phyloP scores from a whole-genome alignment of 495 filamentous ascomycete genomes.

The Aspergillus avenaceus region DNA sequence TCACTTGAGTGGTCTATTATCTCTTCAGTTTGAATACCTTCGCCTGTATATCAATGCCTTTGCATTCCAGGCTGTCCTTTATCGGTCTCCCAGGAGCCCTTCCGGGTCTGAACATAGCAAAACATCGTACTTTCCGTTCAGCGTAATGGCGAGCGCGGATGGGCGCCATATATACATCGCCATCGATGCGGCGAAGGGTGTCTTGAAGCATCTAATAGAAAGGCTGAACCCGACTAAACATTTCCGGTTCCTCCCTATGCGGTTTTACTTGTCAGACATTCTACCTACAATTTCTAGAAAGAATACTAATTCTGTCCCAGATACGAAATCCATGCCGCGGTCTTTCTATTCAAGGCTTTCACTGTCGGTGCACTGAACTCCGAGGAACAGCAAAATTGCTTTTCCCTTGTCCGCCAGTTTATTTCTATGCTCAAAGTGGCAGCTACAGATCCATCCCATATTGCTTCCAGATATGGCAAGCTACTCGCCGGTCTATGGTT shows the following conservation, averaged over 20 bases:
- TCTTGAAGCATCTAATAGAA: background rate
- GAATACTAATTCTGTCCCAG: background rate
- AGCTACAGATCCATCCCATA: background rate
- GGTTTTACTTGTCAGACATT: background rate
- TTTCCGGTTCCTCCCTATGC: background rate
- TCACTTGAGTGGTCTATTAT: constrained; percentile 1
- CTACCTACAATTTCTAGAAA: background rate
- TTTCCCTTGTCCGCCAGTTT: background rate
- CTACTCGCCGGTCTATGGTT: background rate
- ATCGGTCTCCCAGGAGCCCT: background rate
- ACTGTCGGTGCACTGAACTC: background rate
- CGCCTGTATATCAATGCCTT: constrained; percentile 7
- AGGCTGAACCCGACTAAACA: background rate
- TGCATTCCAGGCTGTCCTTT: background rate
- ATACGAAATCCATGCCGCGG: background rate
- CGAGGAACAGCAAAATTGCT: background rate
- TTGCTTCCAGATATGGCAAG: background rate
- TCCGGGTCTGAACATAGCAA: background rate
- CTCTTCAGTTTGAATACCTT: constrained; percentile 4
- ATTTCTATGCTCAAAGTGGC: background rate
- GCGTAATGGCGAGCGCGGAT: constrained; percentile 1
- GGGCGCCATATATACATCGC: constrained; percentile 1
- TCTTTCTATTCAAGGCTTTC: background rate
- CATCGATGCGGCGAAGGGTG: background rate
- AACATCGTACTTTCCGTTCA: background rate